A percentile compares a stretch with the other conserved stretches of the same genome.
These are phyloP conservation scores for Sordaria brevicollis DNA, from an alignment of 495 filamentous ascomycete genomes.

Conservation along the genomic window DNA sequence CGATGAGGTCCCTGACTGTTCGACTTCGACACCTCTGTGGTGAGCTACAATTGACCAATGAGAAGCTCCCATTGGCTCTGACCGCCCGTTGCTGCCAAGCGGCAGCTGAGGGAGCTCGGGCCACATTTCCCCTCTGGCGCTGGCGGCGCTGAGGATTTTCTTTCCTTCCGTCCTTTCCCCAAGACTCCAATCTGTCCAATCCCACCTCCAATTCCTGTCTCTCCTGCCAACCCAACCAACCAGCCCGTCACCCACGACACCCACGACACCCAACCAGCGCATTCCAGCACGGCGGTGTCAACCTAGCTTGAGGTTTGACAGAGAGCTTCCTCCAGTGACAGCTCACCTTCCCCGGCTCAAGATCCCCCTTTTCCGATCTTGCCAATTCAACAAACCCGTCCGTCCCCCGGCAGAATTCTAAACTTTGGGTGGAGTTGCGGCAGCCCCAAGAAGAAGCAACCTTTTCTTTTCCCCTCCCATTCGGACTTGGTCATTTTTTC, in stretches of 20 bases:
- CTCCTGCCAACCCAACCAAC: neutral
- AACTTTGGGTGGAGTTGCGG: neutral
- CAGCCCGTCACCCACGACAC: neutral
- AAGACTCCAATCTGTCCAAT: neutral
- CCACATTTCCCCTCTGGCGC: neutral
- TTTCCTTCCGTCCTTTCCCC: neutral
- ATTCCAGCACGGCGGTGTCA: neutral
- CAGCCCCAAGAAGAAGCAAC: neutral
- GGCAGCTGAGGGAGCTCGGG: neutral
- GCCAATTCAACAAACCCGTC: neutral
- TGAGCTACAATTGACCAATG: slow-evolving; percentile 4
- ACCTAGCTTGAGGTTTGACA: neutral
- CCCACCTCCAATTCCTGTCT: neutral
- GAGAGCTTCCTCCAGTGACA: neutral
- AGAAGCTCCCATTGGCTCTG: neutral
- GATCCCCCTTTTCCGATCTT: neutral
- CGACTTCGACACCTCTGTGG: neutral
- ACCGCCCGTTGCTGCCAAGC: neutral
- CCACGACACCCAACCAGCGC: neutral
- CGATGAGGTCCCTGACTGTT: neutral
- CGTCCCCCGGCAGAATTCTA: neutral
- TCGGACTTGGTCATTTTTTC: neutral
- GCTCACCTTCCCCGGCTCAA: neutral
- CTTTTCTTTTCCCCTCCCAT: neutral
- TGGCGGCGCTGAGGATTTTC: neutral